Conservation (phyloP, 371 early-diverging fungal genomes). For the Rhizomucor miehei region DNA sequence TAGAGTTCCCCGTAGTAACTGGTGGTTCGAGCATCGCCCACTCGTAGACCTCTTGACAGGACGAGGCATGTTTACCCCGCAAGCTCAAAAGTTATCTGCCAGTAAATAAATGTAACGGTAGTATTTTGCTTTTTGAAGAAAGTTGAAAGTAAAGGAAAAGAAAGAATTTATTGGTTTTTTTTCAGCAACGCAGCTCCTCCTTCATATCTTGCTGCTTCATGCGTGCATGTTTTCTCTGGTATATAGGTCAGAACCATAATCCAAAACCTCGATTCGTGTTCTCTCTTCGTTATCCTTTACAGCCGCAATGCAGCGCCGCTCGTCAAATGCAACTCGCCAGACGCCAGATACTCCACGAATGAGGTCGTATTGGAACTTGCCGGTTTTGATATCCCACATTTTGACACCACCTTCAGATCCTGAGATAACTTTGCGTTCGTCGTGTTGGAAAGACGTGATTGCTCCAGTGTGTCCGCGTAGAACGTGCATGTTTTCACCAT, state of each 20-base stretch:
- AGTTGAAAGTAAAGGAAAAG: neutral
- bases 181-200: neutral
- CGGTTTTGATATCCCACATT: conserved; percentile 89
- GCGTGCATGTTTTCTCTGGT: no score
- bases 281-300: conserved; percentile 8
- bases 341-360: conserved; percentile 73
- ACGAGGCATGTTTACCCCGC: conserved; percentile 34
- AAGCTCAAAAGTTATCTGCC: conserved; percentile 14
- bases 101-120: neutral
- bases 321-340: conserved; percentile 92
- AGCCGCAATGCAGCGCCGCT: conserved; percentile 68
- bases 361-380: conserved; percentile 75
- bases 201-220: no score
- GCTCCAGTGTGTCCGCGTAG: conserved; percentile 75
- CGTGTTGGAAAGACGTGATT: conserved; percentile 95
- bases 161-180: neutral
- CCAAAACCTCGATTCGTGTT: conserved; percentile 10
- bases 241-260: conserved; percentile 3
- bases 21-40: conserved; percentile 76
- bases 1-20: conserved; percentile 63
- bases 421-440: conserved; percentile 83
- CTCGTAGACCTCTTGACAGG: conserved; percentile 43
- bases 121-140: neutral
- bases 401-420: conserved; percentile 94
- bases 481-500: conserved; percentile 65